Base-by-base conservation (phyloP, 805 yeast species). In the Zygotorulaspora florentina region DNA sequence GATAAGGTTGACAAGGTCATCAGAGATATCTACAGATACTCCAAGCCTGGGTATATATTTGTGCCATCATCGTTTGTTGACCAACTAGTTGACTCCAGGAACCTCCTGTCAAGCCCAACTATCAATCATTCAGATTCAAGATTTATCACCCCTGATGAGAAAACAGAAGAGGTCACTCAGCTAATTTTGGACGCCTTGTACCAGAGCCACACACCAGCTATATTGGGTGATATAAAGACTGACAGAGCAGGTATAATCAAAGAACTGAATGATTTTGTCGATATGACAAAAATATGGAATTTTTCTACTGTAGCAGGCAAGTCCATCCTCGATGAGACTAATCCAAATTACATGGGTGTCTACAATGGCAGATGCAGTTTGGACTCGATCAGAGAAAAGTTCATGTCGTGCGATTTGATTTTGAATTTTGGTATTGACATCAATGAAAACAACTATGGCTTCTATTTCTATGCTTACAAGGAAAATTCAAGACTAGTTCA, bases 11-110 rank as follows among this genome's bases (percentile, higher is more conserved):
- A 90, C 62, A 67, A 68, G 17, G 84, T 87, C 6, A 75, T 90
- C 45, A 59, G 57, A 36, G 69, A 73, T 13, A 79, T 87, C 23
- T 67, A 79, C 52, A 69, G 63, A 31, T 71, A 76, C 38, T 80
- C 83, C 31, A 79, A 82, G 61, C 97, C 97, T 0, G 96, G 95
- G 12, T 89, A 85, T 58, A 62, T 89, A 40, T 87, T 79, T 61
- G 63, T 90, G 39, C 96, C 97, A 1, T 69, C 76, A 35, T 90
- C 89, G 61, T 63, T 86, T 53, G 77, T 80, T 8, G 79, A 80
- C 34, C 54, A 48, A 49, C 30, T 54, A 25, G 65, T 64, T 5
- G 39, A 49, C 31, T 36, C 46, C 11, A 44, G 29, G 23, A 58
- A 59, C 40, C 47, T 62, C 27, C 13, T 53, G 10, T 26, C 31